Evolutionary conservation across 2,329 filamentous ascomycete species (phyloP), one percentile per base, ranked within the genome.

Genomic region (Corynespora cassiicola): DNA sequence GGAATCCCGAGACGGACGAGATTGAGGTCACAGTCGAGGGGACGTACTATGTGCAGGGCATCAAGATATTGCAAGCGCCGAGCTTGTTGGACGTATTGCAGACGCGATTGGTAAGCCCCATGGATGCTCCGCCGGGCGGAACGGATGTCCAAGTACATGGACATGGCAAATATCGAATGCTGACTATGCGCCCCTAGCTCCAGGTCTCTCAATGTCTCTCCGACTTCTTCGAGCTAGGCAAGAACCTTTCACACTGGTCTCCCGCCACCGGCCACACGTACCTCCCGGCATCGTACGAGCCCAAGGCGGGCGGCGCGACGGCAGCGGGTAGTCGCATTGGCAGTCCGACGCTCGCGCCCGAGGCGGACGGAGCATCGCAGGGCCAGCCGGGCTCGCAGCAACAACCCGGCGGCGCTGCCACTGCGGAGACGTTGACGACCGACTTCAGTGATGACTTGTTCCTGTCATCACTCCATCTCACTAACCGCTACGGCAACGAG

Each of bases 231-330:
- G 75, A 78, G 33, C 70, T 74, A 10, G 76, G 78, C 3, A 74
- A 75, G 14, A 66, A 71, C 10, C 69, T 84, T 17, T 76, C 80
- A 3, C 74, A 73, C 12, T 86, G 82, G 65, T 77, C 75, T 2
- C 79, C 82, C 5, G 75, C 80, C 2, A 74, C 76, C 10, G 82
- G 82, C 28, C 78, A 85, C 61, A 80, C 77, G 15, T 85, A 85
- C 52, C 63, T 77, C 38, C 75, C 78, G 8, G 73, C 77, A 1
- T 66, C 69, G 2, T 63, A 72, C 14, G 75, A 76, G 36, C 49
- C 65, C 6, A 51, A 46, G 18, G 14, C 54, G 21, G 58, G 63
- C n/a, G 36, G 29, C 15, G 44, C 48, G 24, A 30, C 66, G 37
- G 40, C 54, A 11, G 38, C 58, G 6, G 54, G 47, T 44, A 50